Conservation (phyloP, 78 protist species). For the Anaeramoeba flamelloides region DNA sequence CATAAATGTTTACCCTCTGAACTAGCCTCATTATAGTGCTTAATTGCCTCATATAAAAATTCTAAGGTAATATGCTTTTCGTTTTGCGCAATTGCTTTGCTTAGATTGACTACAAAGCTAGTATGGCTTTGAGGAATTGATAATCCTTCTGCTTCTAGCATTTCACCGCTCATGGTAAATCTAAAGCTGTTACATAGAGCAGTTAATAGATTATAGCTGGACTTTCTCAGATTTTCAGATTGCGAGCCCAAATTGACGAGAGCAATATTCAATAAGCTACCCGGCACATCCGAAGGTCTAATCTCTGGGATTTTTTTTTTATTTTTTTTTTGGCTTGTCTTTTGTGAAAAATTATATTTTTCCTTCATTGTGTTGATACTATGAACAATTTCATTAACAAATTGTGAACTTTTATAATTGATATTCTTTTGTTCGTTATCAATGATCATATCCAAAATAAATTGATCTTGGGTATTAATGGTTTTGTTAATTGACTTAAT, state of each 20-base stretch:
- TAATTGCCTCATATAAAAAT: constrained; percentile 25
- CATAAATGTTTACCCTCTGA: constrained; percentile 30
- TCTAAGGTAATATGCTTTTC: constrained; percentile 35
- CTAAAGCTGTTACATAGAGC: constrained; percentile 27
- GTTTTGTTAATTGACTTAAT: background rate
- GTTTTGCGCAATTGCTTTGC: constrained; percentile 18
- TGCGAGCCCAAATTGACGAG: constrained; percentile 35
- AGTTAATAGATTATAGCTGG: constrained; percentile 35
- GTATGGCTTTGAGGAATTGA: constrained; percentile 36
- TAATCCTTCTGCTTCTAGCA: constrained; percentile 35
- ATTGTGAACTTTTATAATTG: background rate
- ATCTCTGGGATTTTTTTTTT: background rate
- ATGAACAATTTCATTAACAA: background rate
- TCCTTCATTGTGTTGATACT: background rate
- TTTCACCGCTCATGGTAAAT: constrained; percentile 15
- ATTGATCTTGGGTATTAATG: background rate
- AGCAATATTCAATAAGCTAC: constrained; percentile 45
- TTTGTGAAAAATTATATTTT: background rate
- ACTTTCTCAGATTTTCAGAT: constrained; percentile 26
- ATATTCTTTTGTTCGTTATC: background rate
- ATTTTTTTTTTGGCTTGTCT: background rate
- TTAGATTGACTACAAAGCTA: constrained; percentile 25
- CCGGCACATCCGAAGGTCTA: constrained; percentile 47
- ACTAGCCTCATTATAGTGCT: constrained; percentile 14
- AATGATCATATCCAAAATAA: background rate